Evolutionary conservation across 23 red algal species (phyloP), one percentile per base, ranked within the genome.

Genomic region (Gracilaria gracilis): DNA sequence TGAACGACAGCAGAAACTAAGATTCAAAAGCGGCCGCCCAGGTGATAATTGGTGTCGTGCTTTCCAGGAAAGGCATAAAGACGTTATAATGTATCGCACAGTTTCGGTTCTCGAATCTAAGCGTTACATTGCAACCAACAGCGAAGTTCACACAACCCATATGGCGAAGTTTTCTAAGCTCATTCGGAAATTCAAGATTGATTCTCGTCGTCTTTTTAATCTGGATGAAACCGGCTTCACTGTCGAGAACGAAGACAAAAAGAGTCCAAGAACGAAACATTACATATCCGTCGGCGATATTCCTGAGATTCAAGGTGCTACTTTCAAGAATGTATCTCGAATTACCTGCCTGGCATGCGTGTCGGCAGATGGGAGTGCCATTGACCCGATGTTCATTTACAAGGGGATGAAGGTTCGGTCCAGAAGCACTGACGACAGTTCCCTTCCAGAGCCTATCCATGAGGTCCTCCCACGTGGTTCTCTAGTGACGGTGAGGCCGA

Each of bases 101-200:
- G 40, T 51, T 8, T 75, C 40, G 3, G 29, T 25, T 9, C 23
- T 48, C 2, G 34, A 75, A 44, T 44, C 34, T 4, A 75, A 75
- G 24, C 71, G 71, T 0, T 75, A 75, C 46, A 75, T 75, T 28
- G 71, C 71, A 9, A 75, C 71, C 5, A 75, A 75, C 46, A 35
- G 35, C 6, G 34, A 75, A 8, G 35, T 42, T 8, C 35, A 47
- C 7, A 42, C 35, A 0, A 25, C 38, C n/a, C 71, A 75, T 23
- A 4, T 48, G n/a, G 71, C 71, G 4, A 51, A 44, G 38, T 40
- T 75, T 25, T 21, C 0, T 9, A n/a, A 1, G 23, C 34, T 44
- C 3, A 46, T 44, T n/a, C 20, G 20, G 4, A 24, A 42, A 24
- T 32, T 28, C 71, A 11, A 75, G 24, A 75, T 75, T 51, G 71